Conservation (phyloP, 257 asterid species). For the Lantana camara region DNA sequence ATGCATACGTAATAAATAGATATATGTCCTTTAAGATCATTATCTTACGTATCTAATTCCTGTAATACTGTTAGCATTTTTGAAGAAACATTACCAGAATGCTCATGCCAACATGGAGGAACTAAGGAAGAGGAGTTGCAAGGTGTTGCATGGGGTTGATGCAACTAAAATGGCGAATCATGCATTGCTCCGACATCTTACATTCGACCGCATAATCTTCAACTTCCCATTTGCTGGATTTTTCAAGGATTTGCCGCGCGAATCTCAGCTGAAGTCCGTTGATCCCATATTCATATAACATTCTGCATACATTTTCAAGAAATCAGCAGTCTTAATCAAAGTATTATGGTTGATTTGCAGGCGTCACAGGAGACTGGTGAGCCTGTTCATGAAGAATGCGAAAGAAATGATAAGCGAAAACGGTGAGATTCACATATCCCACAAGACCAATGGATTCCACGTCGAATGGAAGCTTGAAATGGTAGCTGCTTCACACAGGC, state of each 20-base stretch:
- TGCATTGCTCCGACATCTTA: slow-evolving; percentile 27
- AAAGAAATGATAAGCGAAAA: slow-evolving; percentile 29
- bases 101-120: slow-evolving; percentile 35
- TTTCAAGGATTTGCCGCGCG: slow-evolving; percentile 23
- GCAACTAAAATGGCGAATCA: slow-evolving; percentile 42
- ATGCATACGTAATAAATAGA: no score
- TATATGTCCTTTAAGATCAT: no score
- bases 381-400: slow-evolving; percentile 42
- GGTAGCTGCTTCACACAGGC: slow-evolving; percentile 22
- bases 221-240: slow-evolving; percentile 54
- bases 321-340: no score
- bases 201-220: slow-evolving; percentile 47
- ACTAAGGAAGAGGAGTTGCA: slow-evolving; percentile 35
- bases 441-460: slow-evolving; percentile 40
- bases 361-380: slow-evolving; percentile 34
- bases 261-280: slow-evolving; percentile 29
- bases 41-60: no score
- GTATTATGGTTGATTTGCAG: no score
- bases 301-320: no score
- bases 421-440: slow-evolving; percentile 50
- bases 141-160: slow-evolving; percentile 44
- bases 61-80: slow-evolving; percentile 5
- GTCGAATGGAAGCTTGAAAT: slow-evolving; percentile 26
- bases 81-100: slow-evolving; percentile 33
- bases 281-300: no score